Conservation (phyloP, 345 rosid genomes). For the Mercurialis annua region DNA sequence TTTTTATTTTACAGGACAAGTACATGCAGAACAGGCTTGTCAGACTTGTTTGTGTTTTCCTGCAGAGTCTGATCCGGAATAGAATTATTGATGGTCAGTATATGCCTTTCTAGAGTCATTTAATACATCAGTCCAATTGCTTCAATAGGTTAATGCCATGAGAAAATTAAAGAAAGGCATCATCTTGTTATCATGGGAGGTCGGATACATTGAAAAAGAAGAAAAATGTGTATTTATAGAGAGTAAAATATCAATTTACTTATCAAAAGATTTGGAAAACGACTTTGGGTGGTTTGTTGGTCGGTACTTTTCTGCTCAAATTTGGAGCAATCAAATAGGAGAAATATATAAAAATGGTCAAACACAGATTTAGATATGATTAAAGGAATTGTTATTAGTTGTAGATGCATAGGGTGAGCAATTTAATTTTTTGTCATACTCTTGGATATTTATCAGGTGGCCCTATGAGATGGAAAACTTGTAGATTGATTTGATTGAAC, state of each 20-base stretch:
- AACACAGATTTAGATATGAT: too few species aligned
- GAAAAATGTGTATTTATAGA: neutral
- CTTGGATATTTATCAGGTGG: neutral
- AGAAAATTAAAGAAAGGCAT: neutral
- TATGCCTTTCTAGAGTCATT: neutral
- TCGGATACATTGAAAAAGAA: neutral
- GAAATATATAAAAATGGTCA: neutral
- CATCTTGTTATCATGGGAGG: neutral
- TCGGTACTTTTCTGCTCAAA: neutral
- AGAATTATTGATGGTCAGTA: slow-evolving; percentile 76
- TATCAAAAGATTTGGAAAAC: neutral
- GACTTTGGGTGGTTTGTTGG: neutral
- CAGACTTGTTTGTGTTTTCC: slow-evolving; percentile 95
- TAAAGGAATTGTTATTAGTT: neutral
- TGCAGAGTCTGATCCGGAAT: slow-evolving; percentile 89
- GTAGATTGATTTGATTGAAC: neutral
- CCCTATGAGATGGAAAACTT: neutral
- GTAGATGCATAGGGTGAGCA: neutral
- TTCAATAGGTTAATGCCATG: neutral
- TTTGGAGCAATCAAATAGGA: neutral
- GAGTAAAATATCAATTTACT: neutral
- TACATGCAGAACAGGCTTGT: slow-evolving; percentile 99
- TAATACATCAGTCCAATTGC: neutral
- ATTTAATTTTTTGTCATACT: neutral
- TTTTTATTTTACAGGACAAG: slow-evolving; percentile 67